phyloP scores from a whole-genome alignment of 2,329 filamentous ascomycete genomes.

The Trichophyton mentagrophytes region DNA sequence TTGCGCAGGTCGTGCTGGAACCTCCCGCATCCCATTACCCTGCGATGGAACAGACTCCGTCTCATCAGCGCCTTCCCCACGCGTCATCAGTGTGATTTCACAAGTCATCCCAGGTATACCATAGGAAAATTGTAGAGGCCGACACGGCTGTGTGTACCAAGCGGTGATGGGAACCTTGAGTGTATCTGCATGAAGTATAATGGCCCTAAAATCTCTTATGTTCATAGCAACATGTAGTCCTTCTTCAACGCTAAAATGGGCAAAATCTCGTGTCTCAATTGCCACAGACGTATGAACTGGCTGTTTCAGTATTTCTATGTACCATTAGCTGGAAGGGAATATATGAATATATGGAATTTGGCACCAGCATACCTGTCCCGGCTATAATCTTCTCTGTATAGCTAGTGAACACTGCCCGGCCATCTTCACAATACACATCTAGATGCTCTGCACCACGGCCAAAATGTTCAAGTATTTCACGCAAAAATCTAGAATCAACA shows the following conservation, averaged over 20 bases:
- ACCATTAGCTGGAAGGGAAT: slow-evolving; percentile 1
- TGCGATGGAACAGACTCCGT: slow-evolving; percentile 27
- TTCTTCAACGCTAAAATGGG: slow-evolving; percentile 46
- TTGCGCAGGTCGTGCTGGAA: slow-evolving; percentile 28
- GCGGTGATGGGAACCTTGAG: slow-evolving; percentile 43
- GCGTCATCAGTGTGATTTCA: slow-evolving; percentile 54
- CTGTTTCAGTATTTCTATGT: slow-evolving; percentile 49
- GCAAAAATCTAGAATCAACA: slow-evolving; percentile 44
- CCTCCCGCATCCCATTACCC: slow-evolving; percentile 26
- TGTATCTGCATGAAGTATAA: slow-evolving; percentile 50
- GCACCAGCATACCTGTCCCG: slow-evolving; percentile 39
- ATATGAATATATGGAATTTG: slow-evolving; percentile 9
- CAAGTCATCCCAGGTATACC: slow-evolving; percentile 42
- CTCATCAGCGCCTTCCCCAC: slow-evolving; percentile 39
- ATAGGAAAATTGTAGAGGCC: slow-evolving; percentile 50
- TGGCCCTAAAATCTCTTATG: slow-evolving; percentile 54
- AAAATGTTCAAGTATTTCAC: slow-evolving; percentile 53
- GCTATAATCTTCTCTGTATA: slow-evolving; percentile 53
- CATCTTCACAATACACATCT: slow-evolving; percentile 47
- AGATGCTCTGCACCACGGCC: slow-evolving; percentile 52
- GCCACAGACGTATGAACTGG: slow-evolving; percentile 53
- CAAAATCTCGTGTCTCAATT: slow-evolving; percentile 49
- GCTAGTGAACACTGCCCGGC: slow-evolving; percentile 49
- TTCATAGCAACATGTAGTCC: slow-evolving; percentile 50
- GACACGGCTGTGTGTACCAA: slow-evolving; percentile 46